Base-by-base conservation (phyloP, 75 land plant species). In the Adiantum capillusveneris region DNA sequence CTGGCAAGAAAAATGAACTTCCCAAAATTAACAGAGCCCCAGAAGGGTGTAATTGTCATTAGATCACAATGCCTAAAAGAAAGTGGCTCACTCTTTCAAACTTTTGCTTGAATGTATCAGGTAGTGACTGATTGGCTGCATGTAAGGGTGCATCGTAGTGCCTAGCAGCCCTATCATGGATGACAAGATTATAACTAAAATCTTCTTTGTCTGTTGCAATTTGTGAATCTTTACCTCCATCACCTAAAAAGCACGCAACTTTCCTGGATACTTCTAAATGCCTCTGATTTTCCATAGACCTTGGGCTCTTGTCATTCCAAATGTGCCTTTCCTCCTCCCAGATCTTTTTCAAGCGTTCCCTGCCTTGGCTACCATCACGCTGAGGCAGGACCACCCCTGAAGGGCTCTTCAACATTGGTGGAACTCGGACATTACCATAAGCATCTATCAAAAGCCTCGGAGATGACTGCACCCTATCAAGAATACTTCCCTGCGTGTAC, bases 361-460 rank as follows among this genome's bases (percentile, higher is more conserved):
- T n/a, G 43, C 14, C 43, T 41, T 14, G 9, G 12, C 14, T 9
- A 41, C 9, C 12, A 14, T 46, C 50, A 18, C 17, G 18, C 13
- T 46, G 50, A 17, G 22, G 12, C 6, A 17, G 22, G 3, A 21
- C 5, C 2, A 18, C 6, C 22, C 22, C 50, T 17, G 50, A 21
- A 46, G 50, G 50, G 14, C 22, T 17, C 17, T 46, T 46, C 50
- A 46, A 46, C 22, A 46, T 14, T 46, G 50, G 17, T 46, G 50
- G 50, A 46, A 46, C 50, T 6, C 50, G 18, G 3, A 46, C 22
- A 21, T 46, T 46, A 46, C 50, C 50, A 46, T 46, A 46, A 21
- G 50, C 50, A 46, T 46, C 50, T 46, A 46, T 46, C 22, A 46
- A 14, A 46, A n/a, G 50, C 50, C 50, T 6, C 17, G 50, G 50